Evolutionary conservation across 2,329 filamentous ascomycete genomes (phyloP).

Genomic region (Exophiala calicioides): DNA sequence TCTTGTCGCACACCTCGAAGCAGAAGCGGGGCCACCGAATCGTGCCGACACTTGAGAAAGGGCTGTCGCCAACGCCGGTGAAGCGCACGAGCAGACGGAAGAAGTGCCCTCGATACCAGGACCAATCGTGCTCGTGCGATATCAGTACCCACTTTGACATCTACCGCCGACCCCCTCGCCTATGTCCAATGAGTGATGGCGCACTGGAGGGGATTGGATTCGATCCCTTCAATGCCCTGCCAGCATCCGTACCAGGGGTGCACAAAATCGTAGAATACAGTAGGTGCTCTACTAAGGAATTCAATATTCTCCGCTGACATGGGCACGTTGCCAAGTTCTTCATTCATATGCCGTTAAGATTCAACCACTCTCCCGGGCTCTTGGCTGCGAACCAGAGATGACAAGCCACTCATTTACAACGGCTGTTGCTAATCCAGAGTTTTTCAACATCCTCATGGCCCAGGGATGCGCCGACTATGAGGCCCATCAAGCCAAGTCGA

Average conservation of each 20-base stretch:
- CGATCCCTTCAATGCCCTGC: neutral
- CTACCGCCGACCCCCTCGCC: no score
- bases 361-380: constrained; percentile 4
- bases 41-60: constrained; percentile 31
- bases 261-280: constrained; percentile 5
- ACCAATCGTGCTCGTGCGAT: no score
- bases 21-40: neutral
- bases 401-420: constrained; percentile 1
- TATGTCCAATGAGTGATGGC: neutral
- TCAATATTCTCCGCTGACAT: neutral
- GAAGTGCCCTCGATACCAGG: neutral
- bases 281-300: no score
- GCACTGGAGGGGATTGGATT: neutral
- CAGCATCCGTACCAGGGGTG: neutral
- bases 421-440: constrained; percentile 9
- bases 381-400: neutral
- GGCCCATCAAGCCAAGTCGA: neutral
- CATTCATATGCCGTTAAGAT: constrained; percentile 6
- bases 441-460: constrained; percentile 10
- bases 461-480: constrained; percentile 7
- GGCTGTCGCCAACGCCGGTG: constrained; percentile 35
- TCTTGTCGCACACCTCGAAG: constrained; percentile 6
- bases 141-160: no score
- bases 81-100: constrained; percentile 21
- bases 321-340: neutral